Evolutionary conservation across 202 grass and related monocot genomes (phyloP).

Genomic region (Dendrocalamus latiflorus): DNA sequence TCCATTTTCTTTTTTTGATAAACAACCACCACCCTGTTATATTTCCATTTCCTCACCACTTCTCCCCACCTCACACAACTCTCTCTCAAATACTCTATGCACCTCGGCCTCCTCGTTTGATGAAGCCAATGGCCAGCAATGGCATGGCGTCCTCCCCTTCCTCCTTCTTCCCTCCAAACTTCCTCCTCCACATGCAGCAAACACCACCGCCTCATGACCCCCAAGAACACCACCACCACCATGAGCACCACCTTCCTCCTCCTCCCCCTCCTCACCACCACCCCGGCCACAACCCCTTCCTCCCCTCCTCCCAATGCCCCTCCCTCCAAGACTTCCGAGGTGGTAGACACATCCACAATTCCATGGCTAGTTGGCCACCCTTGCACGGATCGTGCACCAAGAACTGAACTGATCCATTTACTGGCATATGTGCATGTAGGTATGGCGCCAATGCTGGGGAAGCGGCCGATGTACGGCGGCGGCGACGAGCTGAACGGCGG

Average conservation of each 20-base stretch:
- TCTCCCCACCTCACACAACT: not conserved
- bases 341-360: not conserved
- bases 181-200: conserved; percentile 83
- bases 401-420: not conserved
- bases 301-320: conserved; percentile 44
- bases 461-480: conserved; percentile 62
- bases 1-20: conserved; percentile 16
- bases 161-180: conserved; percentile 83
- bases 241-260: conserved; percentile 21
- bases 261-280: not conserved
- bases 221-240: conserved; percentile 55
- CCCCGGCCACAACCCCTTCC: conserved; percentile 45
- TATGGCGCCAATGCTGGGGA: conserved; percentile 69
- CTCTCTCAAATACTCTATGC: conserved; percentile 36
- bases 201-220: conserved; percentile 25
- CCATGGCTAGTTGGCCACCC: not conserved
- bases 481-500: conserved; percentile 39
- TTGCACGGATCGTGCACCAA: not conserved
- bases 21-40: conserved; percentile 31
- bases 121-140: conserved; percentile 77
- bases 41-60: conserved; percentile 55
- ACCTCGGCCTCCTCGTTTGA: conserved; percentile 35
- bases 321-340: conserved; percentile 80
- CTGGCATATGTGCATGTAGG: conserved; percentile 33
- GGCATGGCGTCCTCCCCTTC: conserved; percentile 69